Conservation (phyloP, 148 eudicot genomes). For the Tetragonia tetragonoides region DNA sequence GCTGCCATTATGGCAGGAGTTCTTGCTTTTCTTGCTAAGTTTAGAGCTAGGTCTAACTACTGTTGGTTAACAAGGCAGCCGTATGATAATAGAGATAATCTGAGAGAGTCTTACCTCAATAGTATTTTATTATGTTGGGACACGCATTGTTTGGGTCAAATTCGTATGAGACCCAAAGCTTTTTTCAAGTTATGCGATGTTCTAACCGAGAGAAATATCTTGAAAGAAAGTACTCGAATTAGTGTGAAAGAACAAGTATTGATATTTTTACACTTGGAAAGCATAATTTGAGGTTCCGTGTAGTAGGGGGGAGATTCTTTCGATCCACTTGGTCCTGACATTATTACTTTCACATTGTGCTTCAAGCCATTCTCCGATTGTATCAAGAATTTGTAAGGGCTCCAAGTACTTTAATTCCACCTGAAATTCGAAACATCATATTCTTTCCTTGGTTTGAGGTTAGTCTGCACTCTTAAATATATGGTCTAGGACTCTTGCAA, state of each 20-base stretch:
- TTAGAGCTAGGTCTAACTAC: neutral
- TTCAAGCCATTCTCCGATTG: neutral
- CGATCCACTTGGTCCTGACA: neutral
- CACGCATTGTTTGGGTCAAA: too few species aligned
- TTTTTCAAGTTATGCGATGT: too few species aligned
- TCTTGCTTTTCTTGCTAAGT: neutral
- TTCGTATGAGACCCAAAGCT: too few species aligned
- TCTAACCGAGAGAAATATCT: too few species aligned
- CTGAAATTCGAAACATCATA: neutral
- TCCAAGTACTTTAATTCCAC: neutral
- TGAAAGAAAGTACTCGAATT: neutral
- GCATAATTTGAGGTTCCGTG: constrained; percentile 1
- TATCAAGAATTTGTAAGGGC: neutral
- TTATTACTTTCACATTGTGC: too few species aligned
- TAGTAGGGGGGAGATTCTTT: neutral
- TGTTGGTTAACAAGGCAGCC: neutral
- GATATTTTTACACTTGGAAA: neutral
- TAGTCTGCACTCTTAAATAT: neutral
- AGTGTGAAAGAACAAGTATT: neutral
- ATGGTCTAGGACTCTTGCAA: neutral
- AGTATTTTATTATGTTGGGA: neutral
- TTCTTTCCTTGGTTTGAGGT: constrained; percentile 12
- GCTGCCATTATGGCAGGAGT: neutral
- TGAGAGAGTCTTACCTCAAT: neutral
- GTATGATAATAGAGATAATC: neutral